Conservation (phyloP, 1,284 basidiomycete species). For the Cutaneotrichosporon dermatis region DNA sequence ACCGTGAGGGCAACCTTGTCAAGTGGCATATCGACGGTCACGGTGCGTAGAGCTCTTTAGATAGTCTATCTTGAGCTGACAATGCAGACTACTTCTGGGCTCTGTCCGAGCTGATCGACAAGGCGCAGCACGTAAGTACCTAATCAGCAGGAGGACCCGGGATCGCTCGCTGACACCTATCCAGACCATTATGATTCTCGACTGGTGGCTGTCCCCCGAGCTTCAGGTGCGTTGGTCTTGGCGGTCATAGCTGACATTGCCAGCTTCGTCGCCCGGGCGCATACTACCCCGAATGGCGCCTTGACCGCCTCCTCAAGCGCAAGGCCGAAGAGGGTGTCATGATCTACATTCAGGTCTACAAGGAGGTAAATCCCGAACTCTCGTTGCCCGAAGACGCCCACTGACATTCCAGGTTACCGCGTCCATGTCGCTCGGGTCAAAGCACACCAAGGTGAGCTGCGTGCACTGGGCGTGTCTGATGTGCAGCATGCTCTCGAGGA, state of each 20-base stretch:
- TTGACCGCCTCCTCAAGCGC: conserved; percentile 74
- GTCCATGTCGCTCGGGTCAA: conserved; percentile 81
- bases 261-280: conserved; percentile 78
- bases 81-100: conserved; percentile 84
- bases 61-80: background rate
- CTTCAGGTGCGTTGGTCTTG: conserved; percentile 55
- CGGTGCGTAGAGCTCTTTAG: conserved; percentile 40
- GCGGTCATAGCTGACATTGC: conserved; percentile 6
- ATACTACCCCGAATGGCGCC: conserved; percentile 72
- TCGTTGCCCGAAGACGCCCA: too few relatives aligned
- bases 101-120: conserved; percentile 76
- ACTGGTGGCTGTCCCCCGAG: conserved; percentile 85
- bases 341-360: conserved; percentile 83
- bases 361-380: conserved; percentile 57
- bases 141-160: background rate
- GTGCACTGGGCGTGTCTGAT: conserved; percentile 4
- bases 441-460: conserved; percentile 67
- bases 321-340: conserved; percentile 88
- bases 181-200: conserved; percentile 65
- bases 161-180: conserved; percentile 6
- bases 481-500: conserved; percentile 65
- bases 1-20: conserved; percentile 65
- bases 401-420: conserved; percentile 61
- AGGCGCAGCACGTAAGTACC: conserved; percentile 42
- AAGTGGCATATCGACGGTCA: conserved; percentile 91